phyloP scores from a whole-genome alignment of 495 filamentous ascomycete species.

The Penicillium goetzii region DNA sequence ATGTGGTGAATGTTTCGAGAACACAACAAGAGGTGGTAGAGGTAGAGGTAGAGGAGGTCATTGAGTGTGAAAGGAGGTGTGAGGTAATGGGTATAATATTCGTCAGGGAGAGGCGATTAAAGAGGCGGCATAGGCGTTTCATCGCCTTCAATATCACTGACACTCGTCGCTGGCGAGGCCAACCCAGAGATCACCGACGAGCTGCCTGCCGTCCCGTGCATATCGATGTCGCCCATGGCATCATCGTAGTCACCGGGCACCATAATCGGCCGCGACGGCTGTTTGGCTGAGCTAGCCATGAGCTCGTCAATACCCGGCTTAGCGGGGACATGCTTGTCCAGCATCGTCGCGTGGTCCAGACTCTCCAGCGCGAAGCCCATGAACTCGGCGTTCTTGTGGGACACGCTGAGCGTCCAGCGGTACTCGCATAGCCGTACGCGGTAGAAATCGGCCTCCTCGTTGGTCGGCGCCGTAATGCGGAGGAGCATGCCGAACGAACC shows the following conservation, averaged over 20 bases:
- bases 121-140: slow-evolving; percentile 19
- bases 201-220: slow-evolving; percentile 17
- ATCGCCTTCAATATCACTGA: slow-evolving; percentile 34
- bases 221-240: slow-evolving; percentile 26
- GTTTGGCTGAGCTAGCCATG: slow-evolving; percentile 46
- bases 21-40: not conserved
- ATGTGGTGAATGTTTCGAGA: not conserved
- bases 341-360: slow-evolving; percentile 48
- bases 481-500: slow-evolving; percentile 67
- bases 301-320: slow-evolving; percentile 55
- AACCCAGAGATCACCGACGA: slow-evolving; percentile 41
- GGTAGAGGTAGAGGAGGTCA: not conserved
- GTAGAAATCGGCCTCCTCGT: slow-evolving; percentile 97
- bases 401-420: slow-evolving; percentile 89
- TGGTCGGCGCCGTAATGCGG: slow-evolving; percentile 81
- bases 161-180: slow-evolving; percentile 38
- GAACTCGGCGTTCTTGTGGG: slow-evolving; percentile 78
- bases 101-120: not conserved
- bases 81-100: slow-evolving; percentile 6
- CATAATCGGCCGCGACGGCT: slow-evolving; percentile 22
- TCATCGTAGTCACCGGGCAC: slow-evolving; percentile 26
- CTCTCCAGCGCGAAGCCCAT: slow-evolving; percentile 54
- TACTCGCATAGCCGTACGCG: slow-evolving; percentile 83
- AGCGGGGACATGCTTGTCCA: slow-evolving; percentile 52
- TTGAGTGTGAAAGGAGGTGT: not conserved